Evolutionary conservation across 305 asterid species (phyloP).

Genomic region (Fraxinus ornus): DNA sequence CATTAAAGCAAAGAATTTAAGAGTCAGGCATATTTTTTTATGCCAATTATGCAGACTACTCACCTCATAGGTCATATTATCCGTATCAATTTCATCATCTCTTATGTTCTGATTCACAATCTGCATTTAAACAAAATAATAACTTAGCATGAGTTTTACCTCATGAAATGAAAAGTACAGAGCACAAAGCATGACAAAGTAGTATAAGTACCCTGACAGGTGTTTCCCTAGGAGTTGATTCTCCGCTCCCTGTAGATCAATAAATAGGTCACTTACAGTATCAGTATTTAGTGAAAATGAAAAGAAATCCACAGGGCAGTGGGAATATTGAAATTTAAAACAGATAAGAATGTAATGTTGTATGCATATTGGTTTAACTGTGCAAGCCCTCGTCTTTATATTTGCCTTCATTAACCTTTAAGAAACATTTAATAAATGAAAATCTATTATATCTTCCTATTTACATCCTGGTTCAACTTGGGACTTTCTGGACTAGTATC

Average conservation of each 20-base stretch:
- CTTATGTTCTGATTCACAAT: constrained; percentile 37
- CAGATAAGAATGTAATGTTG: not conserved
- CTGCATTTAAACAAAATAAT: constrained; percentile 34
- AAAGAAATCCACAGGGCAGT: not conserved
- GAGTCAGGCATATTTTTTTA: not conserved
- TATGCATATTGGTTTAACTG: not conserved
- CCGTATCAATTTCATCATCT: constrained; percentile 70
- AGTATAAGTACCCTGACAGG: constrained; percentile 46
- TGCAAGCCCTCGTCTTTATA: not conserved
- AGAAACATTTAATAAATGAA: not conserved
- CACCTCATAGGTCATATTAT: constrained; percentile 84
- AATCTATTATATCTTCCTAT: not conserved
- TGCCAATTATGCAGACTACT: constrained; percentile 10
- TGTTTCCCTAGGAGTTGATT: constrained; percentile 36
- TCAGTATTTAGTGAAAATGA: constrained; percentile 11
- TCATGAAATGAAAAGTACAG: not conserved
- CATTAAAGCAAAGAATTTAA: constrained; percentile 5
- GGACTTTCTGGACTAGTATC: not conserved
- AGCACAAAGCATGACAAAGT: not conserved
- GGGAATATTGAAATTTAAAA: not conserved
- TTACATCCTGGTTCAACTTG: not conserved
- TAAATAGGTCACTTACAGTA: constrained; percentile 6
- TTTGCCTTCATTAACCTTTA: not conserved
- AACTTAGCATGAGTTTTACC: not conserved
- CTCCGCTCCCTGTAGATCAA: constrained; percentile 45